Evolutionary conservation across 73 alveolate species (phyloP).

Genomic region (Tetrahymena malaccensis): DNA sequence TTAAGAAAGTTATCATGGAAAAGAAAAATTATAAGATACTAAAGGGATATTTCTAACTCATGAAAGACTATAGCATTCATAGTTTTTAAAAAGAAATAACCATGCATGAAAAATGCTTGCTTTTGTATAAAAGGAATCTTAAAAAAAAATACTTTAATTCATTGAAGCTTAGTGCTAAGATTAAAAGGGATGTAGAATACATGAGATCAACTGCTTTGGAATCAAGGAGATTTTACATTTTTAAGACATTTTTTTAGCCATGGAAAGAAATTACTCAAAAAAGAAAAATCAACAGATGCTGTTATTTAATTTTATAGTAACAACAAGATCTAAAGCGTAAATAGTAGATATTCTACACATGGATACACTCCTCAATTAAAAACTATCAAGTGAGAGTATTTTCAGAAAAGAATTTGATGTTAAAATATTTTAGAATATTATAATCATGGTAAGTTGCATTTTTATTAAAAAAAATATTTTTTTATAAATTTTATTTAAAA

Average conservation of each 20-base stretch:
- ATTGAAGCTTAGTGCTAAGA: not conserved
- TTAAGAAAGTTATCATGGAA: not conserved
- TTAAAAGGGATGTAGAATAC: not conserved
- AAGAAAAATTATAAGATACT: not conserved
- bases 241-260: not conserved
- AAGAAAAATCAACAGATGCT: not conserved
- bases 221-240: not conserved
- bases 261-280: not conserved
- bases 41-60: not conserved
- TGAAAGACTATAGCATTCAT: not conserved
- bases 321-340: not conserved
- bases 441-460: not conserved
- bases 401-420: not conserved
- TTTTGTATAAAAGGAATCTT: not conserved
- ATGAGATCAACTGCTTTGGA: not conserved
- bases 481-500: not conserved
- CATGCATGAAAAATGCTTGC: not conserved
- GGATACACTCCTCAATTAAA: not conserved
- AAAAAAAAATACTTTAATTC: not conserved
- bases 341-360: not conserved
- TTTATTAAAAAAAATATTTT: not conserved
- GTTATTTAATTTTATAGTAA: not conserved
- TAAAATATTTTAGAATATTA: not conserved
- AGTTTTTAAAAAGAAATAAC: not conserved
- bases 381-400: not conserved